These are phyloP conservation scores for Chaetomiaceae sp. DNA, from an alignment of 2,329 filamentous ascomycete species.

Conservation along the genomic window DNA sequence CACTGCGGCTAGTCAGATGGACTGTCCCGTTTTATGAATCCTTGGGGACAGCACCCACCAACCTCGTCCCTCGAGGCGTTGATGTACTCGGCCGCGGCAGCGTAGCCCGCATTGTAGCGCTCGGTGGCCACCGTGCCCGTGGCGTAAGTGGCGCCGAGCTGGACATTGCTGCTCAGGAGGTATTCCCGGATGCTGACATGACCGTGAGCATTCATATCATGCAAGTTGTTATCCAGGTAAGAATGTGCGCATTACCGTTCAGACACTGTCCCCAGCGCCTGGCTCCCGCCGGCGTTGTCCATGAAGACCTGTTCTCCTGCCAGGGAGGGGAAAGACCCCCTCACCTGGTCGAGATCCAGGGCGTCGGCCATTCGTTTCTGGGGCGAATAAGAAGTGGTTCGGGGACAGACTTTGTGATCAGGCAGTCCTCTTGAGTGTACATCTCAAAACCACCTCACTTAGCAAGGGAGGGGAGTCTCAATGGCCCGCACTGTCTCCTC, in stretches of 20 bases:
- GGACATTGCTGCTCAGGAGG: conserved; percentile 62
- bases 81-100: conserved; percentile 63
- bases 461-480: too few relatives aligned
- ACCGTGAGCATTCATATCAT: not conserved
- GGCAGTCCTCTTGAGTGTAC: not conserved
- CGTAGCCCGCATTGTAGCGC: conserved; percentile 53
- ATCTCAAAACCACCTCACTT: too few relatives aligned
- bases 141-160: conserved; percentile 65
- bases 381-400: not conserved
- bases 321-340: conserved; percentile 62
- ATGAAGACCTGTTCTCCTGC: conserved; percentile 59
- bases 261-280: conserved; percentile 60
- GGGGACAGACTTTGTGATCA: not conserved
- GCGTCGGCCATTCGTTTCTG: not conserved
- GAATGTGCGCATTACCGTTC: too few relatives aligned
- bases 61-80: conserved; percentile 63
- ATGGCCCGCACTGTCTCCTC: too few relatives aligned
- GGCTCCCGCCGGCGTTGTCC: conserved; percentile 73
- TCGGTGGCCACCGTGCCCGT: conserved; percentile 53
- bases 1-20: conserved; percentile 36
- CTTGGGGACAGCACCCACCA: conserved; percentile 34
- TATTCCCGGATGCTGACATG: conserved; percentile 55
- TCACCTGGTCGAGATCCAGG: conserved; percentile 49
- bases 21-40: not conserved
- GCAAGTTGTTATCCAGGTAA: too few relatives aligned